Conservation (phyloP, 2,329 filamentous ascomycete species). For the Alternaria longipes region DNA sequence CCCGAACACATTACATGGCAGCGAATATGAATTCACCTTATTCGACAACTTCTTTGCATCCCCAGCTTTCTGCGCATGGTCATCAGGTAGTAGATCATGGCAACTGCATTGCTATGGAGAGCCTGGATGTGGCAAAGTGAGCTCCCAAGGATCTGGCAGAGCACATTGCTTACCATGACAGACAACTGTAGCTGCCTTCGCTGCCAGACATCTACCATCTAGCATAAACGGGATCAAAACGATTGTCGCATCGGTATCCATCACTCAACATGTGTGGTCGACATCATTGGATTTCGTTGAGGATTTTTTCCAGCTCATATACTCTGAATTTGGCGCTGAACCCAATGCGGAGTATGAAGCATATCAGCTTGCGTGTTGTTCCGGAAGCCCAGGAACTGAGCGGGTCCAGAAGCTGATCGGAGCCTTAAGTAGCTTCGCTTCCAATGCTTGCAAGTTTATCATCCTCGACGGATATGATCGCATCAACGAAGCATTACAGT, state of each 20-base stretch:
- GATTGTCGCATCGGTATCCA: fast-evolving
- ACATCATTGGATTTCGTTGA: background rate
- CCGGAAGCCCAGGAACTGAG: fast-evolving
- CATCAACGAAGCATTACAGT: background rate
- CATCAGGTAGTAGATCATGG: no score
- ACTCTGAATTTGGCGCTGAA: background rate
- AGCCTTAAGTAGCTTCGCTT: background rate
- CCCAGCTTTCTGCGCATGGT: no score
- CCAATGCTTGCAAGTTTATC: background rate
- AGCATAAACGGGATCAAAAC: background rate
- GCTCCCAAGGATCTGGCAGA: no score
- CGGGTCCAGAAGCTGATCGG: background rate
- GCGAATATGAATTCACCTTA: fast-evolving
- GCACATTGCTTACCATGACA: background rate
- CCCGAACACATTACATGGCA: no score
- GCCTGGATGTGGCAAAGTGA: no score
- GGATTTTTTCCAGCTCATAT: background rate
- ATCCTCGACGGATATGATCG: background rate
- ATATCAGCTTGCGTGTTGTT: background rate
- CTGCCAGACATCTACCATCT: background rate
- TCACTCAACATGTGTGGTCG: background rate
- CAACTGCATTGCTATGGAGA: no score
- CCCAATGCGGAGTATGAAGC: background rate
- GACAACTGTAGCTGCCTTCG: background rate
- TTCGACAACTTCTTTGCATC: no score